Evolutionary conservation across 208 protist genomes (phyloP), one percentile per base, ranked within the genome.

Genomic region (Acanthamoeba culbertsoni): DNA sequence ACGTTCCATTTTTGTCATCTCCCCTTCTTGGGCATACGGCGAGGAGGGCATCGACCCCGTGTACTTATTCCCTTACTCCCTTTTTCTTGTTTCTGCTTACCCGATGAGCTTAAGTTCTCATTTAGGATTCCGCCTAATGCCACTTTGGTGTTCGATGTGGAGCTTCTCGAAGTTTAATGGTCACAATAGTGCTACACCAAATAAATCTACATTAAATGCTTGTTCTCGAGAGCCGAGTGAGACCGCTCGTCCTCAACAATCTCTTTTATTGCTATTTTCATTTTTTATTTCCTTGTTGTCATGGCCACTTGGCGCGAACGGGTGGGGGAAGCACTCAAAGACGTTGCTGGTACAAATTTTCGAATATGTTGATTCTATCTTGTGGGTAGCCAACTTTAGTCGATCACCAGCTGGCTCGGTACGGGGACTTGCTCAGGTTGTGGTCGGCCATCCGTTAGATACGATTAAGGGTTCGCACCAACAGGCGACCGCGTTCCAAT

Each of bases 91-190:
- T 28, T 37, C 23, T 43, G 33, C 7, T 7, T 26, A 40, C 33
- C 28, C 23, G 10, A n/a, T n/a, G n/a, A n/a, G n/a, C n/a, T n/a
- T n/a, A n/a, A n/a, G n/a, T n/a, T n/a, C n/a, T n/a, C n/a, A n/a
- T n/a, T n/a, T n/a, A 93, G 88, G 23, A 93, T 93, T 26, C 88
- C 88, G 53, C 88, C 88, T 20, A 93, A 51, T 45, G 88, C 88
- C 10, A 57, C 42, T 2, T 37, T 93, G 0, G 68, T 82, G 33
- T 93, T 93, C 16, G 88, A 93, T 26, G 68, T 93, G 45, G 88
- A 93, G 88, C 88, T 93, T 12, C 62, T 93, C 5, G 82, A 90
- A 1, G 73, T 84, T 20, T 84, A 55, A 55, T 45, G 53, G 23
- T 59, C 23, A 16, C n/a, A 26, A 26, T n/a, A n/a, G n/a, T n/a